phyloP scores from a whole-genome alignment of 306 rosid genomes.

The Alnus glutinosa region DNA sequence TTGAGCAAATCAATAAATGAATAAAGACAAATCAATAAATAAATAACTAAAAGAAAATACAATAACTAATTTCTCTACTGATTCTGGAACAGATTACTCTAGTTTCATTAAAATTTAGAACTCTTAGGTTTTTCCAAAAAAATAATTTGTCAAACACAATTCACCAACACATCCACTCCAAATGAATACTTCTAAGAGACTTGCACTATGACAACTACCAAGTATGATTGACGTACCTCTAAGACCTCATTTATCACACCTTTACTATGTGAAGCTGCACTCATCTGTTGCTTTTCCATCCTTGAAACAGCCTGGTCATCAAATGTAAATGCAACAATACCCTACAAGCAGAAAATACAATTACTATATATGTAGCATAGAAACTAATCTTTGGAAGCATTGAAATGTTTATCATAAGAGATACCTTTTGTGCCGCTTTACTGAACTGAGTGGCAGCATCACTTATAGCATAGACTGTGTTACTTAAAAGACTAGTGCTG shows the following conservation, averaged over 20 bases:
- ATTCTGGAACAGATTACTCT: background rate
- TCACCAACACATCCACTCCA: background rate
- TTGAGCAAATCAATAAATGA: background rate
- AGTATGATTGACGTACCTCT: slow-evolving; percentile 50
- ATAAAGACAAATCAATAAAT: background rate
- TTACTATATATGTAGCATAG: slow-evolving; percentile 17
- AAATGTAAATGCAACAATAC: slow-evolving; percentile 96
- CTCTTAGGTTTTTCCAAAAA: background rate
- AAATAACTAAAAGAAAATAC: background rate
- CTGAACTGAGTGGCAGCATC: slow-evolving; percentile 97
- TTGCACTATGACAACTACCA: background rate
- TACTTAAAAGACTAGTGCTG: slow-evolving; percentile 88
- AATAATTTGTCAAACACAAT: background rate
- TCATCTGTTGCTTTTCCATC: slow-evolving; percentile 66
- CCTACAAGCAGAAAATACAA: slow-evolving; percentile 43
- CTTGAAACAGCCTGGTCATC: slow-evolving; percentile 78
- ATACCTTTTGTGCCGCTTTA: slow-evolving; percentile 93
- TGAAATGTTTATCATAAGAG: slow-evolving; percentile 20
- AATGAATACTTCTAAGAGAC: background rate
- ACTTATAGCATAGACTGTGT: slow-evolving; percentile 89
- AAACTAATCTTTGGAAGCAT: slow-evolving; percentile 8
- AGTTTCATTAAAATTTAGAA: background rate
- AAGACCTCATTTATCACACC: slow-evolving; percentile 86
- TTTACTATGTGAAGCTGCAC: slow-evolving; percentile 60
- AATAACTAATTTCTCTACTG: background rate